These are phyloP conservation scores for Starmera stellimalicola DNA, from an alignment of 1,139 yeast species.

Conservation along the genomic window DNA sequence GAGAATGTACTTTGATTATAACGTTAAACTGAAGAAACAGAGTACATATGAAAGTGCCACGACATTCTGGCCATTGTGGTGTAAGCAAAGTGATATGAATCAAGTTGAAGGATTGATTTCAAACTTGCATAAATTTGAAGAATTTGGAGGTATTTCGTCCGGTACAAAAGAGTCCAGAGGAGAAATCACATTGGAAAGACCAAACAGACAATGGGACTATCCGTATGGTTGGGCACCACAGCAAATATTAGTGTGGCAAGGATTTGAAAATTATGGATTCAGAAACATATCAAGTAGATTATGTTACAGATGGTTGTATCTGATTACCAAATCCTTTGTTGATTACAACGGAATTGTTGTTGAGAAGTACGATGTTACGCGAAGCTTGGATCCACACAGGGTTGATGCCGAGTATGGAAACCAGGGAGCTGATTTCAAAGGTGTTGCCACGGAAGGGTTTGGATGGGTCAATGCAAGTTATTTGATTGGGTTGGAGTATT, in stretches of 20 bases:
- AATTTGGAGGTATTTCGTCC: conserved; percentile 81
- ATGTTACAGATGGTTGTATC: conserved; percentile 77
- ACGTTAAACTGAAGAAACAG: conserved; percentile 47
- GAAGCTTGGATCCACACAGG: conserved; percentile 76
- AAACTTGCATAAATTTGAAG: conserved; percentile 64
- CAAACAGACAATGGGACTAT: conserved; percentile 95
- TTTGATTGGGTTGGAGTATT: conserved; percentile 60
- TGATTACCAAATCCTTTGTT: conserved; percentile 89
- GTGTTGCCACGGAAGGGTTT: conserved; percentile 93
- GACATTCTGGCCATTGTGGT: conserved; percentile 89
- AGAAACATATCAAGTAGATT: conserved; percentile 58
- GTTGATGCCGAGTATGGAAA: conserved; percentile 97
- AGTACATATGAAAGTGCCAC: conserved; percentile 81
- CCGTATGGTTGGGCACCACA: conserved; percentile 99
- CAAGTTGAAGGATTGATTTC: conserved; percentile 63
- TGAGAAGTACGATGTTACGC: conserved; percentile 88
- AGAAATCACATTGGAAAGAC: conserved; percentile 55
- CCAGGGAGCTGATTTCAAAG: conserved; percentile 88
- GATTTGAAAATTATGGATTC: conserved; percentile 67
- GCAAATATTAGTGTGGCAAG: conserved; percentile 91
- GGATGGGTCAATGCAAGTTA: conserved; percentile 96
- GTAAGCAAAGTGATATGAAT: conserved; percentile 60
- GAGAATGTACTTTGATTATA: conserved; percentile 79
- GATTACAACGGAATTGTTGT: conserved; percentile 94
- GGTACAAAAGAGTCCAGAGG: conserved; percentile 80